Base-by-base conservation (phyloP, 441 rosid species). In the Jatropha multifida region DNA sequence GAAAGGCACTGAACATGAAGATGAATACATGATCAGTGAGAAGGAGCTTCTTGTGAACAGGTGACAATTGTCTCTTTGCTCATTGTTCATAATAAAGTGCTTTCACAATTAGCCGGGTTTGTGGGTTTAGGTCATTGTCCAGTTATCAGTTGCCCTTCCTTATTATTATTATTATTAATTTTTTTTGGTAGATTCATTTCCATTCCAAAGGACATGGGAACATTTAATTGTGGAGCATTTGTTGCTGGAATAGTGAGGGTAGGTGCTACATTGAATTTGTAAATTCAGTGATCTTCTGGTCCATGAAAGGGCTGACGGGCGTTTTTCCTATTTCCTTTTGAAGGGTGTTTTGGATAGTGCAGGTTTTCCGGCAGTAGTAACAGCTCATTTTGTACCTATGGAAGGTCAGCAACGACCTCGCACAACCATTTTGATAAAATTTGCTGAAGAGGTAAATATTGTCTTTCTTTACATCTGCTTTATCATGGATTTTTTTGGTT, bases 1-100 rank as follows among this genome's bases (percentile, higher is more conserved):
- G 85, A 94, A 94, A 86, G 98, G 99, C 71, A 96, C 99, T 72
- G 98, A 96, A 81, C 97, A 96, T 60, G 98, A 96, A 82, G 99
- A 92, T 77, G 99, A 96, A 83, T 96, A 96, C 85, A 96, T 93
- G 99, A 96, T 96, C 73, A 96, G 99, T 55, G 99, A 96, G 88
- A 96, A 90, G 78, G 98, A 94, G 81, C 99, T 96, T 63, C 97
- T 93, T 9, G 98, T 96, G 8, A 96, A 96, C 86, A 86, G 91
- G 99, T 93, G 76, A 77, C 12, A 14, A 49, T 61, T 67, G 62
- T 49, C 51, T 74, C 14, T 14, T 61, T 73, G 63, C 41, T 55
- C 12, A 5, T 27, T 58, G 42, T 81, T 74, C 41, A 9, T 59
- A 46, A 68, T 67, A 41, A 10, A 27, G 78, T 74, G 20, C 78